Base-by-base conservation (phyloP, 2,329 filamentous ascomycete genomes). In the Dothideomycetidae sp. region DNA sequence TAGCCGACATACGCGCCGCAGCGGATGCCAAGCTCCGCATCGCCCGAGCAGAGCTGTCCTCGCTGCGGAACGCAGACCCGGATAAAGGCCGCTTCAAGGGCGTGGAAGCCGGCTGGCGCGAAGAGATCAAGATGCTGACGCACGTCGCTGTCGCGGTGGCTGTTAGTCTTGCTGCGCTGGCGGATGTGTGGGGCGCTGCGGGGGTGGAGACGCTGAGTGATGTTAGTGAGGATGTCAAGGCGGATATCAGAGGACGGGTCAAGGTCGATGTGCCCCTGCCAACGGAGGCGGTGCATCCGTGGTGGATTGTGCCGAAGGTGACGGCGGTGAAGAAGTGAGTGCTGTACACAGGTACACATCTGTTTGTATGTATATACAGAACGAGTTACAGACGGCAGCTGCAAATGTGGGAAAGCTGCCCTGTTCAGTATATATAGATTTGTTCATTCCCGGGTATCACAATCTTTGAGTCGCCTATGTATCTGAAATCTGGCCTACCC, bases 301-400 rank as follows among this genome's bases (percentile, higher is more conserved):
- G 60, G 46, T 68, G 64, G 64, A 48, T 61, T 17, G 58, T 68
- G n/a, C 62, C 57, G 4, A 61, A 55, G 45, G 45, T 67, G 2
- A 11, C 15, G 40, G 43, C 33, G 2, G 26, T 21, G 23, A 38
- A 37, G 29, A 33, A 13, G n/a, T n/a, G n/a, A n/a, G n/a, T n/a
- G n/a, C n/a, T n/a, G n/a, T n/a, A n/a, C n/a, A n/a, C n/a, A n/a
- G n/a, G n/a, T n/a, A n/a, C n/a, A n/a, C n/a, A n/a, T n/a, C n/a
- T n/a, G n/a, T n/a, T n/a, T n/a, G n/a, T n/a, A n/a, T n/a, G n/a
- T n/a, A n/a, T n/a, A n/a, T n/a, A n/a, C n/a, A n/a, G n/a, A n/a
- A n/a, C n/a, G n/a, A n/a, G n/a, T n/a, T n/a, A n/a, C n/a, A n/a
- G n/a, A n/a, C n/a, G n/a, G n/a, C n/a, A n/a, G n/a, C n/a, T n/a